Conservation (phyloP, 2,329 filamentous ascomycete species). For the Pseudogymnoascus verrucosus region DNA sequence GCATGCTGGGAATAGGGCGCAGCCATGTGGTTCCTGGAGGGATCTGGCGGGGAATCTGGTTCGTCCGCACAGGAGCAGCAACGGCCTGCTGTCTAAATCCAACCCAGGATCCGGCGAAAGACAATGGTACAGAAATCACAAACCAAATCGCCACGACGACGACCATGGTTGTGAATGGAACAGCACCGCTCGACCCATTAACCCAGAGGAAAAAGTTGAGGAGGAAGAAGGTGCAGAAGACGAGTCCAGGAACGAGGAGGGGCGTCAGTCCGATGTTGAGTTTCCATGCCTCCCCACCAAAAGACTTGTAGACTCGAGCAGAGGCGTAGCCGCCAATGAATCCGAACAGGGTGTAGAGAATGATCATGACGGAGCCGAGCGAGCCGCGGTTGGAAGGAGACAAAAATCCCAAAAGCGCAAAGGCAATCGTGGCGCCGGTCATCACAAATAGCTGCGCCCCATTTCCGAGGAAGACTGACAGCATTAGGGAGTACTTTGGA, state of each 20-base stretch:
- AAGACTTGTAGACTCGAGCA: conserved; percentile 86
- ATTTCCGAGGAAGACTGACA: conserved; percentile 85
- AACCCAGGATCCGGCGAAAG: conserved; percentile 83
- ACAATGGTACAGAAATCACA: conserved; percentile 86
- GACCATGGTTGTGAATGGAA: conserved; percentile 95
- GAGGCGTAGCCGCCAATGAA: conserved; percentile 89
- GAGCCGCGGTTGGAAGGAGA: conserved; percentile 94
- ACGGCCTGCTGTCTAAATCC: conserved; percentile 71
- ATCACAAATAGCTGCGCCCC: conserved; percentile 96
- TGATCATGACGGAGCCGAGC: conserved; percentile 83
- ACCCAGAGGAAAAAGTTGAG: conserved; percentile 96
- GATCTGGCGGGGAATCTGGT: conserved; percentile 96
- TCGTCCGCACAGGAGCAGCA: conserved; percentile 79
- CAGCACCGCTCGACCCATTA: conserved; percentile 82
- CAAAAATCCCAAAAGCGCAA: conserved; percentile 88
- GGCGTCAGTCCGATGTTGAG: conserved; percentile 85
- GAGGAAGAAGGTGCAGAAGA: conserved; percentile 85
- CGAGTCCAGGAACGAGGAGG: conserved; percentile 72
- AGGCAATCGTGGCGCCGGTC: conserved; percentile 87
- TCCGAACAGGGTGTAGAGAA: conserved; percentile 88
- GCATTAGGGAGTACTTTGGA: conserved; percentile 71
- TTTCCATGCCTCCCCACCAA: conserved; percentile 91
- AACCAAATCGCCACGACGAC: conserved; percentile 94
- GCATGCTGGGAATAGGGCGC: conserved; percentile 78
- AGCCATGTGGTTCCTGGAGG: conserved; percentile 78